phyloP scores from a whole-genome alignment of 306 rosid species.

The Acmispon strigosus region DNA sequence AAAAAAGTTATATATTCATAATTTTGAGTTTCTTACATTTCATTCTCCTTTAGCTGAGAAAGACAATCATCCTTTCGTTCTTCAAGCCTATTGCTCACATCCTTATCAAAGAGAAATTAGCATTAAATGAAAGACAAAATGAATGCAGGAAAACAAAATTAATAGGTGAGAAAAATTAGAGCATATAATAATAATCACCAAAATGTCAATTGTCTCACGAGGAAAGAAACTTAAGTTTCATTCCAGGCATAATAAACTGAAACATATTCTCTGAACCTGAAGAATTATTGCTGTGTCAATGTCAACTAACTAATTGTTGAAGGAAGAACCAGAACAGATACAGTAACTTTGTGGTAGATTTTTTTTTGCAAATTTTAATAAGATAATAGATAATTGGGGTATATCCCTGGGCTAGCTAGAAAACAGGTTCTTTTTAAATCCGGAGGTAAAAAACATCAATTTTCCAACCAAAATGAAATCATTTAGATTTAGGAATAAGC shows the following conservation, averaged over 20 bases:
- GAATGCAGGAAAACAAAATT: not conserved
- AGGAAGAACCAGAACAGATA: not conserved
- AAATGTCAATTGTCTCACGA: not conserved
- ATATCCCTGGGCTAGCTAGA: not conserved
- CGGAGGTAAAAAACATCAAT: not conserved
- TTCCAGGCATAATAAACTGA: not conserved
- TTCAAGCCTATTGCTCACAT: constrained; percentile 83
- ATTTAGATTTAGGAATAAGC: not conserved
- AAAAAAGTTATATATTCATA: not conserved
- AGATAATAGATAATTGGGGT: not conserved
- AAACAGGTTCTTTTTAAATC: not conserved
- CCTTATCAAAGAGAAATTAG: constrained; percentile 46
- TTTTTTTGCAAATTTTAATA: not conserved
- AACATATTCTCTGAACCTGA: not conserved
- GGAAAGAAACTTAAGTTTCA: not conserved
- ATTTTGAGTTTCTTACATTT: constrained; percentile 61
- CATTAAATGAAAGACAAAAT: not conserved
- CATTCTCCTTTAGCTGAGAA: constrained; percentile 90
- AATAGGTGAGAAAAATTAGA: not conserved
- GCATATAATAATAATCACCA: not conserved
- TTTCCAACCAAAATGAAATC: not conserved
- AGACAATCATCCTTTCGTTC: constrained; percentile 92
- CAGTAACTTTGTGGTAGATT: not conserved
- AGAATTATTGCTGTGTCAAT: not conserved
- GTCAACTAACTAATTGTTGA: not conserved